These are phyloP conservation scores for Tuber calosporum DNA, from an alignment of 495 filamentous ascomycete genomes.

Conservation along the genomic window DNA sequence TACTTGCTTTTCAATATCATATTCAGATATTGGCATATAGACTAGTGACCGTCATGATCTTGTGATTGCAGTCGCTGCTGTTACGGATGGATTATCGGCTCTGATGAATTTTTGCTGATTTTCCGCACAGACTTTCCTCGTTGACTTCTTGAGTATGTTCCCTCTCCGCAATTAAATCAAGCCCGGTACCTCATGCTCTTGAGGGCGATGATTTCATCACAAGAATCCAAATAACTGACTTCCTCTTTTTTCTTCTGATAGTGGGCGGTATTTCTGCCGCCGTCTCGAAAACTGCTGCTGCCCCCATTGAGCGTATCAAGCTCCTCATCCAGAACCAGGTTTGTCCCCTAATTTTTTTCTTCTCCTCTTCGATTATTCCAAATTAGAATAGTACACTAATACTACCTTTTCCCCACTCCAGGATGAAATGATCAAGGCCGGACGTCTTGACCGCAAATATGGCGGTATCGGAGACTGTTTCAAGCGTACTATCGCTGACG, in stretches of 20 bases:
- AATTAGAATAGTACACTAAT: constrained; percentile 19
- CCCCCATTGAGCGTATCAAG: constrained; percentile 99
- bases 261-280: constrained; percentile 99
- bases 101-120: constrained; percentile 28
- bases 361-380: not conserved
- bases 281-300: constrained; percentile 99
- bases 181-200: constrained; percentile 4
- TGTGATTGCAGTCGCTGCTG: constrained; percentile 23
- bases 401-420: constrained; percentile 42
- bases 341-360: constrained; percentile 44
- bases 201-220: constrained; percentile 16
- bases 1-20: constrained; percentile 21
- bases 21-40: not conserved
- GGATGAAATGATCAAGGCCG: constrained; percentile 99
- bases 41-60: not conserved
- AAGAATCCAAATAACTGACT: constrained; percentile 21
- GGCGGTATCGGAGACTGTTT: constrained; percentile 92
- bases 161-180: constrained; percentile 11
- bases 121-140: constrained; percentile 53
- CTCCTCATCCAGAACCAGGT: constrained; percentile 99
- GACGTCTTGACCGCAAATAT: constrained; percentile 97
- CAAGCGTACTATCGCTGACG: constrained; percentile 70
- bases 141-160: constrained; percentile 96
- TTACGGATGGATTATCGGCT: constrained; percentile 17
- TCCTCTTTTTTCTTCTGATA: constrained; percentile 18